Evolutionary conservation across 306 rosid genomes (phyloP), one percentile per base, ranked within the genome.

Genomic region (Glycine latifolia): DNA sequence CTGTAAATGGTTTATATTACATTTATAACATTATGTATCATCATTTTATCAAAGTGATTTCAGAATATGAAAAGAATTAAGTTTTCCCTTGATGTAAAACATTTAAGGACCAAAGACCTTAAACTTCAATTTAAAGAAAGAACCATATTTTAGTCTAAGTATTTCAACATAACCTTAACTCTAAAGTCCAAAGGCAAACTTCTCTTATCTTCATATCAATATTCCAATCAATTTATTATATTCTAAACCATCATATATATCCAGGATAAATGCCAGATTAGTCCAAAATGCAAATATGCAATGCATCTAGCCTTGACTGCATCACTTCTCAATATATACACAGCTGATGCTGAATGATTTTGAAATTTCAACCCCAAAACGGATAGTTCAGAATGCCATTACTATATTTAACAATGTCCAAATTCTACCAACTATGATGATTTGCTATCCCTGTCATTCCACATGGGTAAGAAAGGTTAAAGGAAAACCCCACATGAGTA

Each of bases 401-500:
- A 43, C 46, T 50, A 81, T 77, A 71, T 50, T 61, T 87, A 73
- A 48, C 61, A 70, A 48, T 71, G 46, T 44, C 59, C 47, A 76
- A 67, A 81, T 77, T 55, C 69, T 31, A 78, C 78, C 62, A 79
- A 83, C 59, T 33, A 74, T 55, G 76, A 60, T 59, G 73, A 79
- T 82, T 50, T 56, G 72, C 49, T 72, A 56, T 85, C 81, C 75
- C 17, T 46, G 75, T 65, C 86, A 75, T 81, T 71, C 55, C 75
- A 74, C 54, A 67, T 56, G 59, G 50, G 71, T 67, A 76, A 76
- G 65, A 47, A 67, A 49, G 75, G 72, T 78, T 76, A 74, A 78
- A 66, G 72, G 59, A 43, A 73, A 84, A 71, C 56, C 41, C 81
- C 86, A 84, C 81, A 86, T 31, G 83, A 82, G 81, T 84, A 73